phyloP scores from a whole-genome alignment of 371 early-diverging fungal genomes.

The Blakeslea trispora region DNA sequence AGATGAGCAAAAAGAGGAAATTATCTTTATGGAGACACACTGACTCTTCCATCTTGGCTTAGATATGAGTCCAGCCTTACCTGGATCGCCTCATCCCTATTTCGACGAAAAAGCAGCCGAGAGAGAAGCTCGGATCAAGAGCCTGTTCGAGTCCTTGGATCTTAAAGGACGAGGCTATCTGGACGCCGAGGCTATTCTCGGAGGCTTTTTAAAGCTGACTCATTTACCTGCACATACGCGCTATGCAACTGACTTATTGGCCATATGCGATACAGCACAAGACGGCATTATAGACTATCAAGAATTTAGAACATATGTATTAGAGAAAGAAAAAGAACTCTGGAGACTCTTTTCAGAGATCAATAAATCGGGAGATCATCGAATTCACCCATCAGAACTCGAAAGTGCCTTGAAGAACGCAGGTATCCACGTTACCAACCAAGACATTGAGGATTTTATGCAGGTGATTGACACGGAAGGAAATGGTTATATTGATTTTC shows the following conservation, averaged over 20 bases:
- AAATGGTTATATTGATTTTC: conserved; percentile 72
- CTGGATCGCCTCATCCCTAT: conserved; percentile 45
- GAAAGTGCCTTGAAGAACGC: conserved; percentile 58
- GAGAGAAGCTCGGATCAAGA: conserved; percentile 48
- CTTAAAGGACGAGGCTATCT: conserved; percentile 43
- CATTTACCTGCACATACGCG: conserved; percentile 54
- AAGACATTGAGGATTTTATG: conserved; percentile 67
- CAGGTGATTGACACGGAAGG: conserved; percentile 66
- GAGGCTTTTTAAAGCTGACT: conserved; percentile 49
- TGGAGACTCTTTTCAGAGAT: conserved; percentile 71
- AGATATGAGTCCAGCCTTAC: conserved; percentile 21
- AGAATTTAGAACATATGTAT: conserved; percentile 74
- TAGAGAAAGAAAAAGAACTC: conserved; percentile 69
- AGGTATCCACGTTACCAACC: conserved; percentile 63
- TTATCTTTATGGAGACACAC: neutral
- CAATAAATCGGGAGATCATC: conserved; percentile 61
- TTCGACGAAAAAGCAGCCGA: conserved; percentile 51
- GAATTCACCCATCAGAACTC: conserved; percentile 61
- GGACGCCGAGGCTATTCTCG: conserved; percentile 50
- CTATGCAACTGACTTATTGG: conserved; percentile 54
- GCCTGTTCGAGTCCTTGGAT: conserved; percentile 51
- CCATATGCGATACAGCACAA: conserved; percentile 59
- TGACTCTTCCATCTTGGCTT: neutral
- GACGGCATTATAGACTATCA: conserved; percentile 67
- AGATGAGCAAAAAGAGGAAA: neutral